These are phyloP conservation scores for Penicillium carneum DNA, from an alignment of 2,329 filamentous ascomycete genomes.

Conservation along the genomic window DNA sequence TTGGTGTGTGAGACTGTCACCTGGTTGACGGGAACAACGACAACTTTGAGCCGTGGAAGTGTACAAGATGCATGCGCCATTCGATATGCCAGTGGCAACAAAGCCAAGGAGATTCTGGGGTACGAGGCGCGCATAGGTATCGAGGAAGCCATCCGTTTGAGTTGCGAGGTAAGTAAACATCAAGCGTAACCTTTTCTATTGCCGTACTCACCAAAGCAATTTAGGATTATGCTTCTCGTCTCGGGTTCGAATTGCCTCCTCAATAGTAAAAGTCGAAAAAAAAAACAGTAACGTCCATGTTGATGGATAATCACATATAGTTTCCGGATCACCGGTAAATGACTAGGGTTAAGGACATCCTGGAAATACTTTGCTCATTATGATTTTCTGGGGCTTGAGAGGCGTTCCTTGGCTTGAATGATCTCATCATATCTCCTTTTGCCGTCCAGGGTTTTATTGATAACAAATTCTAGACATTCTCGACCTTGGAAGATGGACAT, in stretches of 20 bases:
- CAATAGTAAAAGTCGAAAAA: constrained; percentile 6
- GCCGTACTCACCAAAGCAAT: constrained; percentile 9
- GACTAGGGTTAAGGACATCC: constrained; percentile 19
- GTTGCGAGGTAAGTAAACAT: constrained; percentile 54
- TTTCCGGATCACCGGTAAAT: constrained; percentile 14
- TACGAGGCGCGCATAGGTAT: constrained; percentile 61
- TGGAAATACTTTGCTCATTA: constrained; percentile 22
- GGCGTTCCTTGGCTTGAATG: constrained; percentile 15
- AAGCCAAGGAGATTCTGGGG: constrained; percentile 60
- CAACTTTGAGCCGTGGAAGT: constrained; percentile 61
- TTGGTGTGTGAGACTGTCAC: constrained; percentile 56
- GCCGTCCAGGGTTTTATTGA: constrained; percentile 5
- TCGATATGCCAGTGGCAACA: constrained; percentile 62
- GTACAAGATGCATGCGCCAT: constrained; percentile 63
- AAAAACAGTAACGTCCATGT: constrained; percentile 4
- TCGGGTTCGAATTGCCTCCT: constrained; percentile 36
- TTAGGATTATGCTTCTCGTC: constrained; percentile 45
- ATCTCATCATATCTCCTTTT: constrained; percentile 17
- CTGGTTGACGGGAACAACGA: constrained; percentile 56
- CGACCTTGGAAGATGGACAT: constrained; percentile 21
- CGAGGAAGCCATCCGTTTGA: constrained; percentile 59
- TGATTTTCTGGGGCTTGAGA: constrained; percentile 18
- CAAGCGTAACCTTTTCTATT: not conserved
- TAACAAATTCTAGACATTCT: constrained; percentile 4
- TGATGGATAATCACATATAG: constrained; percentile 23